phyloP scores from a whole-genome alignment of 768 basidiomycete genomes.

The Chlorophyllum brunneum region DNA sequence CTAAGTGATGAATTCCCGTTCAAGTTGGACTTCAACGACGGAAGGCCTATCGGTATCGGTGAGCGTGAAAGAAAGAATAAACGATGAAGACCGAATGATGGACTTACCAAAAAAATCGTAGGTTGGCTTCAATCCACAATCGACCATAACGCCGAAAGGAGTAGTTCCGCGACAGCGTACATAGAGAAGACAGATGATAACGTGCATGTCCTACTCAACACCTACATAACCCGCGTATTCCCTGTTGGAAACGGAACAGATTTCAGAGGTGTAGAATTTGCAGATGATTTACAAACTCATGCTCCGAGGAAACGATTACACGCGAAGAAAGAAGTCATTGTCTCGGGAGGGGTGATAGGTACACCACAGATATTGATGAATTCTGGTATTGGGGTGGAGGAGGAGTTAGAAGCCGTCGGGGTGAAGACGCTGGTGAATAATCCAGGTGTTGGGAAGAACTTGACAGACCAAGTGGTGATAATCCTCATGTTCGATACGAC shows the following conservation, averaged over 20 bases:
- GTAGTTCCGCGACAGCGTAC: constrained; percentile 26
- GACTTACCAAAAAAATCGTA: neutral
- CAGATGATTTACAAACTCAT: neutral
- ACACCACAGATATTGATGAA: constrained; percentile 4
- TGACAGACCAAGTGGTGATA: constrained; percentile 2
- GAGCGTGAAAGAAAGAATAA: neutral
- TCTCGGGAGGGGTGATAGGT: neutral
- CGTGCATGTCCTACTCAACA: constrained; percentile 15
- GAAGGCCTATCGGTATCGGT: constrained; percentile 10
- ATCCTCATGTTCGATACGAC: neutral
- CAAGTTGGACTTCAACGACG: constrained; percentile 7
- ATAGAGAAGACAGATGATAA: constrained; percentile 14
- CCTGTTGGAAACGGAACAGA: constrained; percentile 13
- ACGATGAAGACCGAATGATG: neutral
- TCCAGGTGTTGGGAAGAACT: constrained; percentile 8
- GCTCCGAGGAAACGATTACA: neutral
- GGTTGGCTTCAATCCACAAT: constrained; percentile 12
- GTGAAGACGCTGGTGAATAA: constrained; percentile 4
- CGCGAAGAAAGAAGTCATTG: constrained; percentile 3
- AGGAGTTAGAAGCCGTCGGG: neutral
- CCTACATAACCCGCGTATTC: constrained; percentile 13
- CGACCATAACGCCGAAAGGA: constrained; percentile 11
- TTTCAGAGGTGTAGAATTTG: constrained; percentile 24
- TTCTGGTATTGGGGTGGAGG: constrained; percentile 3
- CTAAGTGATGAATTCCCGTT: constrained; percentile 12